Evolutionary conservation across 805 yeast species (phyloP), one percentile per base, ranked within the genome.

Genomic region (Sugiyamaella smithiae): DNA sequence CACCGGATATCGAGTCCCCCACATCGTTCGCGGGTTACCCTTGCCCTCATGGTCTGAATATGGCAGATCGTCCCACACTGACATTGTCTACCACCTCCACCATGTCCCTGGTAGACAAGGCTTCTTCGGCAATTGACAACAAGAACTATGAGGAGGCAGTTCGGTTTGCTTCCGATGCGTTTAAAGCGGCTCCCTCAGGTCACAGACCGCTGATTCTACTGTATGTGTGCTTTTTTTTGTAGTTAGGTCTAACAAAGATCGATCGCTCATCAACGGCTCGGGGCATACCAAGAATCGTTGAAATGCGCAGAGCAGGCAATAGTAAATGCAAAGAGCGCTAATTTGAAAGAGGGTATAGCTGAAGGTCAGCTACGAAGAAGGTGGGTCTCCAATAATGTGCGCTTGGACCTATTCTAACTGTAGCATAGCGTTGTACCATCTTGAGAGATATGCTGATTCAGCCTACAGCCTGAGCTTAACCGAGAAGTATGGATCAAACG

Each of bases 291-390:
- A 7, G 48, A 52, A 8, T 51, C 63, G 16, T 50, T 59, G 32
- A 38, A 33, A 14, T 49, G 43, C 19, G 53, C 60, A 2, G 61
- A 58, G 36, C 20, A 22, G 22, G 60, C 53, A 14, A 48, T 57
- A 38, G 47, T 46, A 12, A 16, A 43, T 22, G 60, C 61, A 4
- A 16, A 47, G 28, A 42, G 38, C 12, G 24, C 45, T n/a, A 57
- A 58, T 2, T 33, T 43, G 5, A 37, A 52, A 5, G 56, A 56
- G 26, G 49, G 40, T 2, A 47, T 60, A 7, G 60, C 54, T 1
- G 59, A 57, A 32, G 62, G 64, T 5, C 70, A 67, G 50, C 52
- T 67, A 36, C 60, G 71, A 5, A 52, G 70, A 22, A 68, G 63
- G 56, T 52, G 19, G 36, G 58, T 44, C 25, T 14, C 11, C 6